Evolutionary conservation across 1,284 basidiomycete species (phyloP).

Genomic region (Trametes polyzona): DNA sequence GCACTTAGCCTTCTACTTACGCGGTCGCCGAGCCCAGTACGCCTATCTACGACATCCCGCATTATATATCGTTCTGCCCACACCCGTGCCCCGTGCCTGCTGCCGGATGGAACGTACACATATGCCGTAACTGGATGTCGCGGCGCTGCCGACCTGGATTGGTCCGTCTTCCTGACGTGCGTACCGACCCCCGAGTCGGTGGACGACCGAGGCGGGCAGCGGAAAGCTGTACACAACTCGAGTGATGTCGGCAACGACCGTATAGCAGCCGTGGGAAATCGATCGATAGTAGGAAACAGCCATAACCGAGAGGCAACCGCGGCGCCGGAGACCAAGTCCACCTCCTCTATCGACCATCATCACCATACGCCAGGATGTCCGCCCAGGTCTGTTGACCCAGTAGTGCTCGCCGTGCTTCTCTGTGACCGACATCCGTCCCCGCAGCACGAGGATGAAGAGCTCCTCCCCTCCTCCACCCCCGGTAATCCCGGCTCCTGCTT

Average conservation of each 20-base stretch:
- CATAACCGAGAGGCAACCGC: conserved; percentile 18
- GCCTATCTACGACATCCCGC: neutral
- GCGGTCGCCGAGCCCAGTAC: neutral
- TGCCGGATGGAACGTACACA: no score
- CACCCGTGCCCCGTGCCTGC: no score
- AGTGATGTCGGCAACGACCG: conserved; percentile 32
- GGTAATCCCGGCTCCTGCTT: conserved; percentile 44
- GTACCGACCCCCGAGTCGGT: neutral
- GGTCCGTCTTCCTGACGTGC: no score
- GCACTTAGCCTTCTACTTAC: conserved; percentile 16
- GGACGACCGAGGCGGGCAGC: neutral
- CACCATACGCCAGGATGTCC: conserved; percentile 24
- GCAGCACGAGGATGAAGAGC: conserved; percentile 67
- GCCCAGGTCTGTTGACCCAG: conserved; percentile 22
- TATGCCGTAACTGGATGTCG: neutral
- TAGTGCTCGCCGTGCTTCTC: conserved; percentile 23
- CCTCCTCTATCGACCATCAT: conserved; percentile 27
- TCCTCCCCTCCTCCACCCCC: conserved; percentile 64
- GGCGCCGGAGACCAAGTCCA: conserved; percentile 12
- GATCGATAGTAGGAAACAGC: conserved; percentile 34
- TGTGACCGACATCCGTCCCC: conserved; percentile 1
- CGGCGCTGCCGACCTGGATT: no score
- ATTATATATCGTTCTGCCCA: neutral
- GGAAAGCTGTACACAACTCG: conserved; percentile 4
- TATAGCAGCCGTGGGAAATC: conserved; percentile 42